phyloP scores from a whole-genome alignment of 2,329 filamentous ascomycete genomes.

The Ceratocystis harringtonii region DNA sequence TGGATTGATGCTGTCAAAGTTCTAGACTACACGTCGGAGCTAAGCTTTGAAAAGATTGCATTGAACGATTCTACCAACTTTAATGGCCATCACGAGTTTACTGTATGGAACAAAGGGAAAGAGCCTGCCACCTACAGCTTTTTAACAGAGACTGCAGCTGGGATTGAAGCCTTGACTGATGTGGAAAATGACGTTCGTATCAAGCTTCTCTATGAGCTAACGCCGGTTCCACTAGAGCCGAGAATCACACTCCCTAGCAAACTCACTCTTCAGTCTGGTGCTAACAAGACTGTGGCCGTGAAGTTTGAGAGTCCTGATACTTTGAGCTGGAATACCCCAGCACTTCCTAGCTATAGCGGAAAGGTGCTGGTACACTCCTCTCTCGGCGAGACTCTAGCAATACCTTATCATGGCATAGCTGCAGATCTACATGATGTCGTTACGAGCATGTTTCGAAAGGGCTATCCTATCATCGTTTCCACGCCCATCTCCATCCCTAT shows the following conservation, averaged over 20 bases:
- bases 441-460: slow-evolving; percentile 2
- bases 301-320: slow-evolving; percentile 20
- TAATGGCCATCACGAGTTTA: slow-evolving; percentile 23
- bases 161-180: slow-evolving; percentile 25
- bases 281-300: slow-evolving; percentile 18
- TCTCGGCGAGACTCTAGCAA: slow-evolving; percentile 28
- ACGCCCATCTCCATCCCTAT: background rate
- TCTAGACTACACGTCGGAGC: slow-evolving; percentile 27
- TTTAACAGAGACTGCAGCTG: slow-evolving; percentile 28
- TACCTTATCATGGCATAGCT: slow-evolving; percentile 27
- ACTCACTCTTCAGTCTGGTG: slow-evolving; percentile 21
- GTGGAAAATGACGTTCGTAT: slow-evolving; percentile 11
- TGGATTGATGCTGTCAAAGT: slow-evolving; percentile 32
- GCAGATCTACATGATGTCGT: slow-evolving; percentile 9
- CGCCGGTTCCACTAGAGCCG: slow-evolving; percentile 5
- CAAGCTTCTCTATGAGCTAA: slow-evolving; percentile 3
- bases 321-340: slow-evolving; percentile 19
- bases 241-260: slow-evolving; percentile 6
- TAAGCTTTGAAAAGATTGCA: slow-evolving; percentile 31
- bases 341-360: slow-evolving; percentile 31
- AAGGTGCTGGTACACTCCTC: slow-evolving; percentile 29
- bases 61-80: slow-evolving; percentile 37
- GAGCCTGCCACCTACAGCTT: slow-evolving; percentile 29
- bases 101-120: slow-evolving; percentile 31
- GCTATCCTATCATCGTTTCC: slow-evolving; percentile 1